Evolutionary conservation across 2,329 filamentous ascomycete species (phyloP).

Genomic region (Botrytis porri): DNA sequence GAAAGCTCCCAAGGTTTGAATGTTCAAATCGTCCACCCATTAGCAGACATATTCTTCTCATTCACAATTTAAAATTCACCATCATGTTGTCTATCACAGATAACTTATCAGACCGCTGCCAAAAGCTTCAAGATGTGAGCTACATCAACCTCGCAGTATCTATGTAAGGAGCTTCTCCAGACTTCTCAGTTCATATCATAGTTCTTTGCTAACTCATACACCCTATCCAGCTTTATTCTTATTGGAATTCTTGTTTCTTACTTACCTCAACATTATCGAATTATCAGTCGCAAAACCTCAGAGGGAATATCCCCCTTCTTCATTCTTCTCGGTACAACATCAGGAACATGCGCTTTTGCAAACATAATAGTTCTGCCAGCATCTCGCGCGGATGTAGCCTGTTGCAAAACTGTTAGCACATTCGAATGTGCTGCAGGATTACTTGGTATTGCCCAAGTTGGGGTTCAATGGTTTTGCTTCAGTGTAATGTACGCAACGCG

Average conservation of each 20-base stretch:
- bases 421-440: slow-evolving; percentile 84
- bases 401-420: slow-evolving; percentile 76
- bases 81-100: slow-evolving; percentile 22
- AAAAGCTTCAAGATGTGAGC: slow-evolving; percentile 50
- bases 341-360: slow-evolving; percentile 81
- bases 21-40: not conserved
- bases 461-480: slow-evolving; percentile 89
- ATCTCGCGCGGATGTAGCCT: slow-evolving; percentile 77
- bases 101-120: slow-evolving; percentile 42
- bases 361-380: slow-evolving; percentile 89
- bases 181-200: not conserved
- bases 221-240: slow-evolving; percentile 58
- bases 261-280: slow-evolving; percentile 89
- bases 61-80: slow-evolving; percentile 22
- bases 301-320: slow-evolving; percentile 96
- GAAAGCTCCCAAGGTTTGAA: not conserved
- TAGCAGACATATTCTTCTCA: not conserved
- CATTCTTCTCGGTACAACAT: slow-evolving; percentile 88
- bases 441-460: slow-evolving; percentile 86
- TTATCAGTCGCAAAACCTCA: slow-evolving; percentile 79
- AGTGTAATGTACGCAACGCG: slow-evolving; percentile 69
- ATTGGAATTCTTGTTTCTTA: slow-evolving; percentile 90
- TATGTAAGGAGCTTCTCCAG: slow-evolving; percentile 42
- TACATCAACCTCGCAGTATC: slow-evolving; percentile 52
- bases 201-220: slow-evolving; percentile 6